Conservation (phyloP, 2,329 filamentous ascomycete species). For the Periconia macrospinosa region DNA sequence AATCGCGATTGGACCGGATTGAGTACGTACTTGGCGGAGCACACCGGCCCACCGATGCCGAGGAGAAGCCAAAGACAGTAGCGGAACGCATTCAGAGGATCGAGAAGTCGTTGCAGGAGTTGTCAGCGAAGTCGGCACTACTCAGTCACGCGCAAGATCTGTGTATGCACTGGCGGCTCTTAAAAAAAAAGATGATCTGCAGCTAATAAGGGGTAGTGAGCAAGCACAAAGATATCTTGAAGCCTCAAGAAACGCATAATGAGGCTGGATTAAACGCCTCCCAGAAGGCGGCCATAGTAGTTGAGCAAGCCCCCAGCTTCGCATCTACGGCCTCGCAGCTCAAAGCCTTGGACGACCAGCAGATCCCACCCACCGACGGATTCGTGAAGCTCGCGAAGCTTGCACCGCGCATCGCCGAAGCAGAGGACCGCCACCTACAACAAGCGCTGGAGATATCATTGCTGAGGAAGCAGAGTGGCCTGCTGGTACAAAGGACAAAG, state of each 20-base stretch:
- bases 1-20: conserved; percentile 49
- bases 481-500: conserved; percentile 64
- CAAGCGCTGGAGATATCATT: conserved; percentile 65
- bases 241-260: conserved; percentile 18
- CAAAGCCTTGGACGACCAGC: conserved; percentile 48
- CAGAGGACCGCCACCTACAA: conserved; percentile 62
- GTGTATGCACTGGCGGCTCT: conserved; percentile 19
- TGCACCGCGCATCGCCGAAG: conserved; percentile 63
- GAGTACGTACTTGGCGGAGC: conserved; percentile 47
- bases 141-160: conserved; percentile 46
- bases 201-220: conserved; percentile 35
- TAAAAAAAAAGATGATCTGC: neutral
- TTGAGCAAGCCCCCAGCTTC: conserved; percentile 49
- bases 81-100: conserved; percentile 40
- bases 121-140: conserved; percentile 44
- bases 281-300: conserved; percentile 42
- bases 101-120: conserved; percentile 41
- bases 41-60: conserved; percentile 10
- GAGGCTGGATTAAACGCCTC: conserved; percentile 21
- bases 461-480: conserved; percentile 65
- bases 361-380: conserved; percentile 45
- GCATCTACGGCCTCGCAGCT: conserved; percentile 48
- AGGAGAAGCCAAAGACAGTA: conserved; percentile 31
- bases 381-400: conserved; percentile 60
- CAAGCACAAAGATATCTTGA: conserved; percentile 46